A percentile compares a stretch with the other conserved stretches of the same genome.
Evolutionary conservation across 169 alveolate species (phyloP).

Genomic region (Blepharisma undulans): DNA sequence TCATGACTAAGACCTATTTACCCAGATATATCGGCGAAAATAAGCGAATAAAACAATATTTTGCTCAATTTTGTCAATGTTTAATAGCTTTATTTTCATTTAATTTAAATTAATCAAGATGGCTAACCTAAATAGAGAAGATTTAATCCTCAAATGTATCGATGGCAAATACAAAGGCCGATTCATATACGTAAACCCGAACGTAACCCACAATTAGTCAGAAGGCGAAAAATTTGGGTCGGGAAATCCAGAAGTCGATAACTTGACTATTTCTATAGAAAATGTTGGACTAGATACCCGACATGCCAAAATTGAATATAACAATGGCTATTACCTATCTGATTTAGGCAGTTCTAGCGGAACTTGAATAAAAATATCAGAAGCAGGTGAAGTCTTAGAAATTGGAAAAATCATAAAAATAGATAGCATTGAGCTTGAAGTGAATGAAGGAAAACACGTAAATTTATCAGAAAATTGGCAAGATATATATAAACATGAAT

Average conservation of each 20-base stretch:
- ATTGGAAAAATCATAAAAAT: conserved; percentile 35
- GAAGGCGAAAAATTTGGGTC: conserved; percentile 65
- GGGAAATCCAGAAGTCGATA: conserved; percentile 60
- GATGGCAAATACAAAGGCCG: conserved; percentile 67
- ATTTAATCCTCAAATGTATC: conserved; percentile 56
- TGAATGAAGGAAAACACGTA: conserved; percentile 36
- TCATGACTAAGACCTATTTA: too few relatives aligned
- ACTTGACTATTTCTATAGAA: conserved; percentile 62
- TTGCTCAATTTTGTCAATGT: too few relatives aligned
- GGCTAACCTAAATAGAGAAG: too few relatives aligned
- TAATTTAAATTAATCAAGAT: too few relatives aligned
- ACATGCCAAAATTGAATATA: conserved; percentile 53
- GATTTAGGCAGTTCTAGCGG: conserved; percentile 51
- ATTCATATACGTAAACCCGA: conserved; percentile 61
- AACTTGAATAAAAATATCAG: conserved; percentile 62
- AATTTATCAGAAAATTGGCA: conserved; percentile 40
- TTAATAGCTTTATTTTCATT: too few relatives aligned
- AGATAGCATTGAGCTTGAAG: conserved; percentile 21
- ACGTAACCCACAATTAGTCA: conserved; percentile 32
- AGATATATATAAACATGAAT: background rate
- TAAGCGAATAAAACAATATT: too few relatives aligned
- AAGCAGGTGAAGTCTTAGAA: conserved; percentile 22
- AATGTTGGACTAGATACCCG: conserved; percentile 51
- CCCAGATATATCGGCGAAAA: too few relatives aligned
- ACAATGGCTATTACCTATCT: conserved; percentile 37